Percentiles rank a stretch among this genome's conserved stretches.
These are phyloP conservation scores for Thymus quinquecostatus DNA, from an alignment of 257 asterid genomes.

Conservation along the genomic window DNA sequence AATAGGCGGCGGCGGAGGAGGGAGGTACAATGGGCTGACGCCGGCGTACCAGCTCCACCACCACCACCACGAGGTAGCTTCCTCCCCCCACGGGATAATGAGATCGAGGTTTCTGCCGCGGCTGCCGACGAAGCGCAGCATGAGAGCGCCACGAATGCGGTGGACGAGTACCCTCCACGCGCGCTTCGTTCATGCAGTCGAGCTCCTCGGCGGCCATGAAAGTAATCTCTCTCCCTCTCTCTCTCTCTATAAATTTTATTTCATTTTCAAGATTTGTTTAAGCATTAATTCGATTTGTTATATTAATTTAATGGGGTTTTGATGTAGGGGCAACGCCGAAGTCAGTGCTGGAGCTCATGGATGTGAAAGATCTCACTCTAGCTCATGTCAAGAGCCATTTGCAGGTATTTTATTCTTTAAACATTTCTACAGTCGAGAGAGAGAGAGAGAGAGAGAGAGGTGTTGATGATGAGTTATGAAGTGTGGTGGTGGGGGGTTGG, in stretches of 20 bases:
- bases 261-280: not conserved
- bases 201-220: constrained; percentile 98
- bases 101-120: constrained; percentile 68
- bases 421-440: not conserved
- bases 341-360: constrained; percentile 95
- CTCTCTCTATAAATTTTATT: not conserved
- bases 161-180: constrained; percentile 94
- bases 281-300: not conserved
- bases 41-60: constrained; percentile 35
- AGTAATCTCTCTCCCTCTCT: constrained; percentile 37
- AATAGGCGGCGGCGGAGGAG: constrained; percentile 21
- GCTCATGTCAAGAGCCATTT: constrained; percentile 98
- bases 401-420: constrained; percentile 51
- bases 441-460: not conserved
- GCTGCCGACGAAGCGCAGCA: constrained; percentile 66
- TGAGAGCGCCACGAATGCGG: constrained; percentile 92
- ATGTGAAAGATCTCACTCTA: constrained; percentile 96
- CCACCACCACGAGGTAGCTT: constrained; percentile 32
- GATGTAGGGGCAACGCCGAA: constrained; percentile 87
- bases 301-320: not conserved
- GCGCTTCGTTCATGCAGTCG: constrained; percentile 92
- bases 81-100: constrained; percentile 50
- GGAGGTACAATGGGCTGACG: constrained; percentile 35
- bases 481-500: constrained; percentile 17
- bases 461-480: not conserved